Conservation (phyloP, 2,329 filamentous ascomycete species). For the Sporothrix pallida region DNA sequence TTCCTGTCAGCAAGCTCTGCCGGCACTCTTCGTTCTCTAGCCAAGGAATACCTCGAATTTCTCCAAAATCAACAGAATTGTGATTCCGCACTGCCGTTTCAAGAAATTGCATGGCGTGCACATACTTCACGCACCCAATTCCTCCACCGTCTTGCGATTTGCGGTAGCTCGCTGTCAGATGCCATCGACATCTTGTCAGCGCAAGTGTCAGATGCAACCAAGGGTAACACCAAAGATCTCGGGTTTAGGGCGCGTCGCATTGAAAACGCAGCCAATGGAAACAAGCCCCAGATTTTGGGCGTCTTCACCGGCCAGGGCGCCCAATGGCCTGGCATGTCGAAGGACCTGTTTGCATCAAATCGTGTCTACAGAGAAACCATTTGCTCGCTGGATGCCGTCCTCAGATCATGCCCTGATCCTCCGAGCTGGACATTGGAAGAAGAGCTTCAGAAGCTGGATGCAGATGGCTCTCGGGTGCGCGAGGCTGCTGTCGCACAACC, state of each 20-base stretch:
- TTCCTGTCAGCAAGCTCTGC: constrained; percentile 28
- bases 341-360: constrained; percentile 5
- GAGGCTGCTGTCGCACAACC: constrained; percentile 40
- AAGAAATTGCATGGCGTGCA: constrained; percentile 27
- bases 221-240: not conserved
- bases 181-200: constrained; percentile 20
- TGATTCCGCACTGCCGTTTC: constrained; percentile 34
- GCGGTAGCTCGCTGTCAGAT: not conserved
- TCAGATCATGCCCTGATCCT: constrained; percentile 38
- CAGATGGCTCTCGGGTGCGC: constrained; percentile 28
- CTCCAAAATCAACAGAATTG: not conserved
- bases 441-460: constrained; percentile 30
- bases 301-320: constrained; percentile 42
- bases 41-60: not conserved
- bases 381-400: constrained; percentile 44
- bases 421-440: constrained; percentile 27
- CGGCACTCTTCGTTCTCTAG: constrained; percentile 17
- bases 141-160: constrained; percentile 26
- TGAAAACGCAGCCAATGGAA: not conserved
- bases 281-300: not conserved
- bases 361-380: constrained; percentile 44
- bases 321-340: constrained; percentile 39
- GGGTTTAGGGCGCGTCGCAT: constrained; percentile 21
- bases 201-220: not conserved
- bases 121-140: constrained; percentile 12